Conservation (phyloP, 2,329 filamentous ascomycete species). For the Tolypocladium nubicola region DNA sequence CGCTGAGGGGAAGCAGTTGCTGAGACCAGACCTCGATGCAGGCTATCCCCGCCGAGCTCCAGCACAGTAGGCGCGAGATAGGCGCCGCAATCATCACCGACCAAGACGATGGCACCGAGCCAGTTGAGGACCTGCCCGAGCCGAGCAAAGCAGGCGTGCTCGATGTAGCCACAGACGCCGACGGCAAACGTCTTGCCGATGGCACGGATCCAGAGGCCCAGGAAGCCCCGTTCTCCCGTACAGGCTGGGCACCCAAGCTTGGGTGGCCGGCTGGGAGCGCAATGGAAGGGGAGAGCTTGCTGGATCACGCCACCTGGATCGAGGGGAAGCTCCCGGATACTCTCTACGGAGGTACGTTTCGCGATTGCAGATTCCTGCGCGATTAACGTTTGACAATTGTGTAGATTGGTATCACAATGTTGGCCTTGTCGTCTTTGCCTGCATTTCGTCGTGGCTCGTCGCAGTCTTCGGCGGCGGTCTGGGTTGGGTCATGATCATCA, state of each 20-base stretch:
- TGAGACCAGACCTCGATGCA: conserved; percentile 6
- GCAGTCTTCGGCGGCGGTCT: conserved; percentile 84
- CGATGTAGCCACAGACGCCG: conserved; percentile 36
- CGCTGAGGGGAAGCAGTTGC: conserved; percentile 10
- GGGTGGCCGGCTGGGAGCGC: conserved; percentile 53
- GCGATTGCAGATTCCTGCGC: background rate
- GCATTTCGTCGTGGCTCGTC: conserved; percentile 79
- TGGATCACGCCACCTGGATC: conserved; percentile 82
- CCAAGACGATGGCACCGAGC: conserved; percentile 57
- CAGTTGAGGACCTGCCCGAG: conserved; percentile 67
- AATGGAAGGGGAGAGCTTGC: conserved; percentile 53
- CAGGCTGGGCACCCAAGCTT: conserved; percentile 85
- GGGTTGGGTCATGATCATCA: conserved; percentile 86
- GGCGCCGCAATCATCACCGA: conserved; percentile 69
- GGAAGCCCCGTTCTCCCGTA: conserved; percentile 35
- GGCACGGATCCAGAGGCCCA: conserved; percentile 43
- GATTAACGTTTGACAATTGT: conserved; percentile 4
- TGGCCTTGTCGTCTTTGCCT: conserved; percentile 87
- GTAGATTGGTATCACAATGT: conserved; percentile 98
- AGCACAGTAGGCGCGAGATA: conserved; percentile 32
- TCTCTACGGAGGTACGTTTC: conserved; percentile 67
- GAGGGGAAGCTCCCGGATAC: conserved; percentile 79
- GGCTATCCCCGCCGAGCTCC: conserved; percentile 28
- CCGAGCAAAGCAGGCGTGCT: conserved; percentile 62
- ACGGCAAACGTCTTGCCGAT: conserved; percentile 36